These are phyloP conservation scores for Terfezia boudieri DNA, from an alignment of 495 filamentous ascomycete genomes.

Conservation along the genomic window DNA sequence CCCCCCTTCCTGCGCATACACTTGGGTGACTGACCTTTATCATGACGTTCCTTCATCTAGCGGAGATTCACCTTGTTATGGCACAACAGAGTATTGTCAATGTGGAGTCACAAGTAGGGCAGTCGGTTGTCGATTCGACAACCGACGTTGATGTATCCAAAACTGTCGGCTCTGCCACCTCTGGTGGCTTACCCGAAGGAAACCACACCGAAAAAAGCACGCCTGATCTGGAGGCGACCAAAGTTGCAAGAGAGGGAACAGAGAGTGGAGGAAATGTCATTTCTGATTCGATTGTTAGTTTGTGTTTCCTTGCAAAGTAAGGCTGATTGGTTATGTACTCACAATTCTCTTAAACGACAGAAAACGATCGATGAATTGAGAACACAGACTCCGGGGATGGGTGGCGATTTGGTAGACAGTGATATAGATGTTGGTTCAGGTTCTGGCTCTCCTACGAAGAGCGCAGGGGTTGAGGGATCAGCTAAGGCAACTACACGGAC, in stretches of 20 bases:
- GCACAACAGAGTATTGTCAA: constrained; percentile 54
- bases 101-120: constrained; percentile 52
- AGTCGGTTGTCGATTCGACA: constrained; percentile 51
- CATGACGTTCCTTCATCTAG: background rate
- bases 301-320: background rate
- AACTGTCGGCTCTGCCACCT: constrained; percentile 30
- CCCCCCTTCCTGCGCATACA: background rate
- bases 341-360: background rate
- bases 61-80: constrained; percentile 40
- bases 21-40: too few species aligned
- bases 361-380: background rate
- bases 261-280: background rate
- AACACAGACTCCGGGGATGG: background rate
- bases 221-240: background rate
- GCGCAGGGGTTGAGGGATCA: constrained; percentile 3
- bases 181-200: constrained; percentile 1
- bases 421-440: background rate
- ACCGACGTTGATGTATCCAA: constrained; percentile 50
- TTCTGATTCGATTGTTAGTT: too few species aligned
- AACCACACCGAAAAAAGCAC: background rate
- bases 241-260: background rate
- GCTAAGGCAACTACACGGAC: constrained; percentile 25
- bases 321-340: background rate
- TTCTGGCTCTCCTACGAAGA: background rate
- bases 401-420: background rate